Evolutionary conservation across 352 stramenopile species (phyloP).

Genomic region (Peronospora destructor): DNA sequence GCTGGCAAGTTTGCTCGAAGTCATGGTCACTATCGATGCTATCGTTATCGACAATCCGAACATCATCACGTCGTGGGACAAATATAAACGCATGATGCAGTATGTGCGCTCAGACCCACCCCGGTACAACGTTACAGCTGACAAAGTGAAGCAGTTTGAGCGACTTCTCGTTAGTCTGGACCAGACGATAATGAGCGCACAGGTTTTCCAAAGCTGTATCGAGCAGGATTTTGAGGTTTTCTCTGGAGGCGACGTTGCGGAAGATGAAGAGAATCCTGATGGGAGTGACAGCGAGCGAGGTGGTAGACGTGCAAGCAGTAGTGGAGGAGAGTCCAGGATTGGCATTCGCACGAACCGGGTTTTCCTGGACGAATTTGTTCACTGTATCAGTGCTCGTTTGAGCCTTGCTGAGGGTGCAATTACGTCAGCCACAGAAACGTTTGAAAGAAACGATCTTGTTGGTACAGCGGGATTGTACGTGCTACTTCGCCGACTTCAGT

Average conservation of each 20-base stretch:
- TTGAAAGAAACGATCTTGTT: constrained; percentile 81
- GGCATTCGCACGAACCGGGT: constrained; percentile 79
- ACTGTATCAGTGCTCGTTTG: constrained; percentile 72
- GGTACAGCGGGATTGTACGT: constrained; percentile 88
- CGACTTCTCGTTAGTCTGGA: constrained; percentile 81
- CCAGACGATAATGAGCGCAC: constrained; percentile 83
- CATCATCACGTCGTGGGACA: constrained; percentile 83
- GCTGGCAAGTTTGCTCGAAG: constrained; percentile 65
- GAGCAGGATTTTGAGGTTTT: constrained; percentile 87
- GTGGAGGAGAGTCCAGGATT: constrained; percentile 63
- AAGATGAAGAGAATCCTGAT: constrained; percentile 58
- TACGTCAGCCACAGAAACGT: constrained; percentile 83
- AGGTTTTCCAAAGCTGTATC: constrained; percentile 84
- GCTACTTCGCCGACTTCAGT: constrained; percentile 76
- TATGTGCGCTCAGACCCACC: constrained; percentile 78
- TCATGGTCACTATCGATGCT: constrained; percentile 87
- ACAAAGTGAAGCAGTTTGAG: constrained; percentile 83
- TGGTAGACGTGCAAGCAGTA: constrained; percentile 41
- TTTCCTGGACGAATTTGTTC: constrained; percentile 82
- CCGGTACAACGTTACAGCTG: constrained; percentile 76
- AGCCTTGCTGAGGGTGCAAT: constrained; percentile 60
- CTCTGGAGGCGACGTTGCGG: constrained; percentile 44
- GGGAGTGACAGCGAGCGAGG: constrained; percentile 47
- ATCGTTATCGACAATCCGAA: constrained; percentile 85
- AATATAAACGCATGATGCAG: constrained; percentile 90